Conservation (phyloP, 176 grass and related monocot species). For the Aegilops sharonensis region DNA sequence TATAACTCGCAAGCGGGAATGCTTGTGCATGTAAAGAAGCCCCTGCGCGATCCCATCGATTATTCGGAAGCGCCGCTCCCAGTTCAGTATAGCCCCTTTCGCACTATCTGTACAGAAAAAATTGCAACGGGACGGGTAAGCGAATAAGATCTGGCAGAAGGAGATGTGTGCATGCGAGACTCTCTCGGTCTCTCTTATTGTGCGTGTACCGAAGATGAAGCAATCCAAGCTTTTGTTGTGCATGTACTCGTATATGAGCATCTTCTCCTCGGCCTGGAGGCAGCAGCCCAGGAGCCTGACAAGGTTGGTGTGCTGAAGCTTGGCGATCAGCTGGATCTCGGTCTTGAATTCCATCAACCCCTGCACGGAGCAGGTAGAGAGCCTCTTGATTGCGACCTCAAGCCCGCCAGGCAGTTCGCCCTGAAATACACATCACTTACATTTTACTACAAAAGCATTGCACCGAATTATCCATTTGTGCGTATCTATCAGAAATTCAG, state of each 20-base stretch:
- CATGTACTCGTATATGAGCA: constrained; percentile 79
- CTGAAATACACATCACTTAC: neutral
- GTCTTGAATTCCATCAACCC: constrained; percentile 62
- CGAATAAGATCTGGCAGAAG: neutral
- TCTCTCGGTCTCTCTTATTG: neutral
- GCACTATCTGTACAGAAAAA: neutral
- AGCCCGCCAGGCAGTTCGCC: constrained; percentile 36
- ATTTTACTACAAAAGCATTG: neutral
- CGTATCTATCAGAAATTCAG: neutral
- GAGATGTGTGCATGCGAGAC: neutral
- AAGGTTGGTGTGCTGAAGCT: constrained; percentile 71
- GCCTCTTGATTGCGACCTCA: constrained; percentile 56
- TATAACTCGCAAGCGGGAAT: constrained; percentile 45
- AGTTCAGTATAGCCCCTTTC: constrained; percentile 27
- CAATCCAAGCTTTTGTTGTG: constrained; percentile 65
- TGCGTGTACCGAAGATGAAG: constrained; percentile 54
- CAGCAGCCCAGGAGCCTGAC: constrained; percentile 64
- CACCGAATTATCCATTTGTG: neutral
- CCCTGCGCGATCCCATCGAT: constrained; percentile 52
- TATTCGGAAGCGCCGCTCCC: constrained; percentile 41
- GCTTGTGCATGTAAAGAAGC: constrained; percentile 59
- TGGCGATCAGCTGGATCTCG: constrained; percentile 63
- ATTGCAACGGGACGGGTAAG: neutral
- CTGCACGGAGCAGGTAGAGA: constrained; percentile 44
- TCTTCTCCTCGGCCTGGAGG: constrained; percentile 59